Evolutionary conservation across 202 grass and related monocot species (phyloP), one percentile per base, ranked within the genome.

Genomic region (Bolboschoenoplectus hybrid): DNA sequence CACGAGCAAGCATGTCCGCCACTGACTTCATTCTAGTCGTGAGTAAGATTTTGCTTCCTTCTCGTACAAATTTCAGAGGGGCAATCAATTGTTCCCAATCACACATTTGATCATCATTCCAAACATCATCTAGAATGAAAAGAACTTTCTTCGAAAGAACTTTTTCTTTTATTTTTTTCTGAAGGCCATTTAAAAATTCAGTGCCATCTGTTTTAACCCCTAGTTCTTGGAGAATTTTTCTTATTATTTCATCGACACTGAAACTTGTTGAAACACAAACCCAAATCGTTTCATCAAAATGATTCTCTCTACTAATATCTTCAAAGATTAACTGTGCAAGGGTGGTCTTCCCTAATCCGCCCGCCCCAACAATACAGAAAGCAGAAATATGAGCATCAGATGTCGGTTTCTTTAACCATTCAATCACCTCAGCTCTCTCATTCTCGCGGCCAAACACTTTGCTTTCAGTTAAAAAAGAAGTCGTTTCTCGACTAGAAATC

Each of bases 271-370:
- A 92, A 72, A 97, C 94, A 85, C 89, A 88, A 9, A 97, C 34
- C 94, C 94, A 97, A 55, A 97, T 67, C 68, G 77, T 85, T 82
- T 89, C 70, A n/a, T 88, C 80, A 84, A 97, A 97, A 64, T 92
- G 50, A 2, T 89, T 70, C 17, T 89, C 92, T 12, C 93, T 75
- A 82, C 83, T 90, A 34, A 73, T 7, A 70, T 97, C 94, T 9
- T 94, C 87, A 82, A 89, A 97, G 17, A 92, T 84, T 94, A 52
- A 7, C 11, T 52, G 50, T 52, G 50, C 50, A 11, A 52, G 50
- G 50, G 50, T 52, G 9, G 50, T 52, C 85, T 97, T 94, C 39
- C 94, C 92, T 60, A 94, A 49, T 10, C 92, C 92, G 11, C 26
- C 26, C 26, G 26, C 26, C 26, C 26, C 26, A 16, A 56, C 52